Base-by-base conservation (phyloP, 139 green algal species). In the Gonium pectorale region DNA sequence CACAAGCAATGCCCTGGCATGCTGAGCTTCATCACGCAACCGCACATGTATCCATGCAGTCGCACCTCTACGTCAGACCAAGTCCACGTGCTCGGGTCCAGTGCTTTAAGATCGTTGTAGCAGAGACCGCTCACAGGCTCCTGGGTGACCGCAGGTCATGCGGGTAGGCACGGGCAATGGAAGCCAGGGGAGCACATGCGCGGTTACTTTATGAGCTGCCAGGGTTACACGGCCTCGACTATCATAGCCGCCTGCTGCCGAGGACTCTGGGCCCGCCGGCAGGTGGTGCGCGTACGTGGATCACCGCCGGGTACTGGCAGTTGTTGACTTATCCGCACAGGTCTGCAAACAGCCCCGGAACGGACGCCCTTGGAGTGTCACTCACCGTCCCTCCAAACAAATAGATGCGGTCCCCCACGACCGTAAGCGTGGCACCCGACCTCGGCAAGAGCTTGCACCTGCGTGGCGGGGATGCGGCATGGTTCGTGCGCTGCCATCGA, bases 311-410 rank as follows among this genome's bases (percentile, higher is more conserved):
- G n/a, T n/a, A n/a, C n/a, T n/a, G n/a, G n/a, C n/a, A n/a, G n/a
- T n/a, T n/a, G n/a, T n/a, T n/a, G n/a, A n/a, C n/a, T n/a, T n/a
- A n/a, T n/a, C n/a, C n/a, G n/a, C n/a, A n/a, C n/a, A n/a, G n/a
- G n/a, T n/a, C n/a, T n/a, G n/a, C n/a, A n/a, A n/a, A n/a, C n/a
- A n/a, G n/a, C n/a, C n/a, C n/a, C n/a, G n/a, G n/a, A n/a, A n/a
- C n/a, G n/a, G n/a, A n/a, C n/a, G n/a, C n/a, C n/a, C n/a, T 54
- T 54, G 46, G 13, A 54, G 46, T 15, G 13, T 15, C 11, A 44
- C 77, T 41, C 67, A 93, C 93, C 88, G 95, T 93, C 0, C 93
- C 93, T 2, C 92, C 93, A 64, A 91, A 95, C 21, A 95, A n/a
- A 54, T 92, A 95, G 22, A 95, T 64, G 17, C 82, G 49, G 2